phyloP scores from a whole-genome alignment of 345 rosid species.

The Streptanthus diversifolius region DNA sequence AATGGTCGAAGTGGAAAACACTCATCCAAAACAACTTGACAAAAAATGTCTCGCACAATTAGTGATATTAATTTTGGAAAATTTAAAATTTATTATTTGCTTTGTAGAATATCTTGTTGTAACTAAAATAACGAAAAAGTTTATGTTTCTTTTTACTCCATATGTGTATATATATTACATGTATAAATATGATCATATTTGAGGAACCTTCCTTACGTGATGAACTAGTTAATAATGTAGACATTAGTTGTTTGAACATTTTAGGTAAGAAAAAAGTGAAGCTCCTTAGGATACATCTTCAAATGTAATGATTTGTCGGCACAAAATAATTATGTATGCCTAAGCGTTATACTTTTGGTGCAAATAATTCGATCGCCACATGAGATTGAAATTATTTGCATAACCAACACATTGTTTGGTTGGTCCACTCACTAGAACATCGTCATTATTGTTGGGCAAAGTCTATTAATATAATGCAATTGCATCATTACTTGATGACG shows the following conservation, averaged over 20 bases:
- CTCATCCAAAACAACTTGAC: too few species aligned
- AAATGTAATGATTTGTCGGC: neutral
- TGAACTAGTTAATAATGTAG: neutral
- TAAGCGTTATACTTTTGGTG: slow-evolving; percentile 11
- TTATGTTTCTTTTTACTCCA: too few species aligned
- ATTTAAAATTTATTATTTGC: neutral
- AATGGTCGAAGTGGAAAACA: too few species aligned
- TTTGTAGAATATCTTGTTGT: neutral
- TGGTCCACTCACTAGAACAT: slow-evolving; percentile 29
- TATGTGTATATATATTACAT: neutral
- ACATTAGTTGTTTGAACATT: neutral
- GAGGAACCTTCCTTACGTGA: neutral
- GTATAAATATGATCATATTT: neutral
- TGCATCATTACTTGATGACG: slow-evolving; percentile 20
- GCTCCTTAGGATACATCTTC: slow-evolving; percentile 19
- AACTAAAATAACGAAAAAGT: neutral
- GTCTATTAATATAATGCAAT: slow-evolving; percentile 22
- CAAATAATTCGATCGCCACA: slow-evolving; percentile 25
- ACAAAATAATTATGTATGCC: neutral
- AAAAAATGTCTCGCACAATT: too few species aligned
- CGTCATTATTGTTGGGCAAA: slow-evolving; percentile 22
- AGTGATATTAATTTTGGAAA: neutral
- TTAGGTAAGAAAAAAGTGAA: neutral
- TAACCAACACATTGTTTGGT: slow-evolving; percentile 31
- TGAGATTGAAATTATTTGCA: slow-evolving; percentile 22